Evolutionary conservation across 2,329 filamentous ascomycete species (phyloP).

Genomic region (Mariannaea sp.): DNA sequence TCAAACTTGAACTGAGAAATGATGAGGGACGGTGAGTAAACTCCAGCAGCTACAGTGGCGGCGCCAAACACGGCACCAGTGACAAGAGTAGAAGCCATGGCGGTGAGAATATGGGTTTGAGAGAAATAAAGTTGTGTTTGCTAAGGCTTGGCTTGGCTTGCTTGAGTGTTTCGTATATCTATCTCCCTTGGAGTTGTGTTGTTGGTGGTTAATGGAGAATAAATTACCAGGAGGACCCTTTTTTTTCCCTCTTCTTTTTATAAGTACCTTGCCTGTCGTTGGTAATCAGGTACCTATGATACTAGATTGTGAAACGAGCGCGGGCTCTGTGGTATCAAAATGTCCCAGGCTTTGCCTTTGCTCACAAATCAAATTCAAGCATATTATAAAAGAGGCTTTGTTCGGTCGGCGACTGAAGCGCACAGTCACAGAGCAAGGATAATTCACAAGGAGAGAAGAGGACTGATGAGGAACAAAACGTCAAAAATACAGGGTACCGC

Average conservation of each 20-base stretch:
- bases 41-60: conserved; percentile 63
- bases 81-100: conserved; percentile 42
- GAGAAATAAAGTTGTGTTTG: not conserved
- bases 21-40: conserved; percentile 64
- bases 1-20: conserved; percentile 63
- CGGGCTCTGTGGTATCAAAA: not conserved
- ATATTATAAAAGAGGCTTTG: not conserved
- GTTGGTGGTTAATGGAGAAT: not conserved
- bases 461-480: not conserved
- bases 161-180: too few species aligned
- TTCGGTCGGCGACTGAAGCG: not conserved
- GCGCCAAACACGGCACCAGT: conserved; percentile 66
- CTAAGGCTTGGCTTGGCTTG: too few species aligned
- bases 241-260: too few species aligned
- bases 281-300: too few species aligned
- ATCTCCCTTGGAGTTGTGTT: too few species aligned
- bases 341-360: not conserved
- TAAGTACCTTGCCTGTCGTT: too few species aligned
- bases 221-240: too few species aligned
- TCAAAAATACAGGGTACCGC: too few species aligned
- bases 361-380: conserved; percentile 13
- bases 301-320: too few species aligned
- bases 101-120: not conserved
- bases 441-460: not conserved
- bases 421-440: not conserved